A percentile compares a stretch with the other conserved stretches of the same genome.
Evolutionary conservation across 176 grass and related monocot genomes (phyloP).

Genomic region (Eleusine indica): DNA sequence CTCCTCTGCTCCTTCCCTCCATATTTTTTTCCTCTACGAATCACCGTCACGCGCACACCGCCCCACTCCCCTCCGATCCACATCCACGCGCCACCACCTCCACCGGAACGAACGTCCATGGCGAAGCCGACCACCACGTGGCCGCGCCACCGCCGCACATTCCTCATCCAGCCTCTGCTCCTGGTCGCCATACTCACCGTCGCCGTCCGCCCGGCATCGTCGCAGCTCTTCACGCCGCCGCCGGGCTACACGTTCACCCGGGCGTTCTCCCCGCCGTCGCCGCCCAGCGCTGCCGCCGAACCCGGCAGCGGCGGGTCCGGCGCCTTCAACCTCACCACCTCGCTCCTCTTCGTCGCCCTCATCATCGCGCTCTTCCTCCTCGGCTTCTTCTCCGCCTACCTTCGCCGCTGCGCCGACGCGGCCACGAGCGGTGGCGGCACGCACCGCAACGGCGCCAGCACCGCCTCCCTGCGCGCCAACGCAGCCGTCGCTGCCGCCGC

Average conservation of each 20-base stretch:
- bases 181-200: background rate
- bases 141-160: background rate
- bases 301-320: background rate
- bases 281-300: background rate
- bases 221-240: conserved; percentile 38
- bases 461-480: background rate
- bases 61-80: background rate
- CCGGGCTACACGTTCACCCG: background rate
- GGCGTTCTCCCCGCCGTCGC: conserved; percentile 23
- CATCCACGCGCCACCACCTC: background rate
- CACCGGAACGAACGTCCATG: conserved; percentile 27
- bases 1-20: background rate
- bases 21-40: background rate
- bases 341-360: conserved; percentile 50
- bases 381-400: conserved; percentile 70
- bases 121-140: conserved; percentile 15
- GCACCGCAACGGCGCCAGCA: background rate
- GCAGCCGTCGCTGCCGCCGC: conserved; percentile 24
- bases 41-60: conserved; percentile 24
- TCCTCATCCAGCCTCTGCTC: background rate
- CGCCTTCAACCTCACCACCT: conserved; percentile 47
- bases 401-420: conserved; percentile 50
- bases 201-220: conserved; percentile 12
- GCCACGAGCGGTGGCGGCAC: background rate
- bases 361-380: conserved; percentile 69